Conservation (phyloP, 1,284 basidiomycete species). For the Microbotryum lychnidis-dioicae region DNA sequence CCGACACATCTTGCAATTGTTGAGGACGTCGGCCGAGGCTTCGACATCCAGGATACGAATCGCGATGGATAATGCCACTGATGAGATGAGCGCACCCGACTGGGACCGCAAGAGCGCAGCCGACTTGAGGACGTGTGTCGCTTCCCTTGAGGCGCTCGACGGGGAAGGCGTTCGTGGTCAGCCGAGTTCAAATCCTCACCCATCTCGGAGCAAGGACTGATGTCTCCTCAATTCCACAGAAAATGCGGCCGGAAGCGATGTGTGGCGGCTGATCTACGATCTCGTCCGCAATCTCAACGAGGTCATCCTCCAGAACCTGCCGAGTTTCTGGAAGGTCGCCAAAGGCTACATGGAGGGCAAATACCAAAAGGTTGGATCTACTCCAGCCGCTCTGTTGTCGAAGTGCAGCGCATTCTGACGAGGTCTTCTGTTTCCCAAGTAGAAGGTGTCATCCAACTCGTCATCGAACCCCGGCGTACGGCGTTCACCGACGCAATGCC, state of each 20-base stretch:
- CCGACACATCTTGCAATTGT: constrained; percentile 67
- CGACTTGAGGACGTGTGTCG: constrained; percentile 14
- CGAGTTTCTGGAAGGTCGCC: constrained; percentile 89
- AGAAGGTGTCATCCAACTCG: constrained; percentile 38
- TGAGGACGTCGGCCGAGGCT: constrained; percentile 59
- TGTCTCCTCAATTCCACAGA: constrained; percentile 40
- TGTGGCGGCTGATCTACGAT: constrained; percentile 72
- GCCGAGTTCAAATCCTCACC: not conserved
- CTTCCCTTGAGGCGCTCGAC: constrained; percentile 19
- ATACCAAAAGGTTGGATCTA: constrained; percentile 61
- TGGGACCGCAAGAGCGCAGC: constrained; percentile 13
- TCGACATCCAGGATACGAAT: constrained; percentile 46
- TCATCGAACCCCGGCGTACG: constrained; percentile 21
- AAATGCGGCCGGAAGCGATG: constrained; percentile 56
- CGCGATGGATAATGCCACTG: constrained; percentile 23
- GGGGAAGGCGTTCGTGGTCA: constrained; percentile 23
- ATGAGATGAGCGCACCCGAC: constrained; percentile 5
- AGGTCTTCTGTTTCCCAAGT: constrained; percentile 12
- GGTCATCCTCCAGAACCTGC: constrained; percentile 54
- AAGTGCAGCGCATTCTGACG: not conserved
- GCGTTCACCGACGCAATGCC: constrained; percentile 72
- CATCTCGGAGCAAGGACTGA: constrained; percentile 16
- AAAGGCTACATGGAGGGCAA: constrained; percentile 85
- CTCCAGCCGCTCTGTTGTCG: no score
- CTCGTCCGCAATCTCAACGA: constrained; percentile 49